These are phyloP conservation scores for Cordyceps cicadae DNA, from an alignment of 2,329 filamentous ascomycete species.

Conservation along the genomic window DNA sequence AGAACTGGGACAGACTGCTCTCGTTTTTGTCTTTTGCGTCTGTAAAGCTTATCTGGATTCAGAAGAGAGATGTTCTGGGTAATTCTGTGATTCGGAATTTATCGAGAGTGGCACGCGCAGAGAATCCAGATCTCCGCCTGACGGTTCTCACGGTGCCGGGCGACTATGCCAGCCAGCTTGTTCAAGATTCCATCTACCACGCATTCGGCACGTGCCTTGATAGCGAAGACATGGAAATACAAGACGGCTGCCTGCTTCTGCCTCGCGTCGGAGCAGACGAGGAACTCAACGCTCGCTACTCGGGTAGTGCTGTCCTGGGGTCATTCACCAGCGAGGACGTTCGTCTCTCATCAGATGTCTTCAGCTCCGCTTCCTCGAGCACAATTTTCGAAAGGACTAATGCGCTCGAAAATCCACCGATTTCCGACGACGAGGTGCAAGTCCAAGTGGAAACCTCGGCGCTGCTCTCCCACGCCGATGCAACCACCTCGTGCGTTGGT, in stretches of 20 bases:
- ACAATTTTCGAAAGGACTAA: background rate
- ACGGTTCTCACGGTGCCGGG: background rate
- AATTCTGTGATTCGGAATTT: background rate
- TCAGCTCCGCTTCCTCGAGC: background rate
- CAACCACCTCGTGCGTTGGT: background rate
- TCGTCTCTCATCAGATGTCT: background rate
- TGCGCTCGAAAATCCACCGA: background rate
- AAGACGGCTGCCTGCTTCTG: background rate
- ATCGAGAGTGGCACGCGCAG: background rate
- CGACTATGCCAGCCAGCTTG: background rate
- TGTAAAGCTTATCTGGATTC: background rate
- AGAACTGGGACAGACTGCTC: background rate
- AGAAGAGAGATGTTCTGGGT: background rate
- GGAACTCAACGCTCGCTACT: background rate
- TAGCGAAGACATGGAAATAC: background rate
- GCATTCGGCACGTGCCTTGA: background rate
- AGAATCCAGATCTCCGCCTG: background rate
- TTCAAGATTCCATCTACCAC: background rate
- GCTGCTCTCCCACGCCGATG: background rate
- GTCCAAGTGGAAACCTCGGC: background rate
- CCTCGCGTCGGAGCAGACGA: background rate
- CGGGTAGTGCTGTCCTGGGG: fast-evolving
- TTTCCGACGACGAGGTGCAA: background rate
- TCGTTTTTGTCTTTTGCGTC: background rate
- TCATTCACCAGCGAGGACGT: background rate